These are phyloP conservation scores for Nitzschia sp. DNA, from an alignment of 108 stramenopile genomes.

Conservation along the genomic window DNA sequence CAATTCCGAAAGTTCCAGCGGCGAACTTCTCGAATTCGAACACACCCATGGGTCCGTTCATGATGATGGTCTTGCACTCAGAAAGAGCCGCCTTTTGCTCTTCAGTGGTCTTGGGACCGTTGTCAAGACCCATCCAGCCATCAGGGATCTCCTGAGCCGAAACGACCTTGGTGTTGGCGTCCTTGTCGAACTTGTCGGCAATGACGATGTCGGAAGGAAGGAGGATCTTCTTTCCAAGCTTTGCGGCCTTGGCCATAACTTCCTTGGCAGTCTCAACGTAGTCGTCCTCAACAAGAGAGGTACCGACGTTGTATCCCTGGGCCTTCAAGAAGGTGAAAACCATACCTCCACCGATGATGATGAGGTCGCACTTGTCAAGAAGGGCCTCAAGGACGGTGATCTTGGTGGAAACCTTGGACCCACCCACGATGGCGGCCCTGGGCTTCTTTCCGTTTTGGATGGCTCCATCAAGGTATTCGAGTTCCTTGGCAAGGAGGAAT, in stretches of 20 bases:
- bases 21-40: constrained; percentile 98
- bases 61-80: constrained; percentile 95
- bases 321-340: constrained; percentile 99
- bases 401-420: constrained; percentile 99
- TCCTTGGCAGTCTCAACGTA: constrained; percentile 97
- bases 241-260: constrained; percentile 90
- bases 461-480: constrained; percentile 98
- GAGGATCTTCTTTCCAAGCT: constrained; percentile 91
- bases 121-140: constrained; percentile 99
- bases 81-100: constrained; percentile 89
- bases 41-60: constrained; percentile 99
- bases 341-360: constrained; percentile 99
- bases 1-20: constrained; percentile 92
- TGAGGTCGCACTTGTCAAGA: constrained; percentile 98
- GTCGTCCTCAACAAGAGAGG: constrained; percentile 97
- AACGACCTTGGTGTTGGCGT: constrained; percentile 89
- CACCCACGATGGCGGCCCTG: constrained; percentile 99
- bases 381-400: constrained; percentile 99
- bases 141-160: constrained; percentile 91
- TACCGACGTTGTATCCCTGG: constrained; percentile 91
- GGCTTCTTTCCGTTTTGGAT: constrained; percentile 95
- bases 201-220: constrained; percentile 95
- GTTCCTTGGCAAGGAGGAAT: constrained; percentile 97
- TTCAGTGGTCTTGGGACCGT: constrained; percentile 90
- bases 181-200: constrained; percentile 90